phyloP scores from a whole-genome alignment of 352 stramenopile genomes.

The Phytophthora pluvialis region DNA sequence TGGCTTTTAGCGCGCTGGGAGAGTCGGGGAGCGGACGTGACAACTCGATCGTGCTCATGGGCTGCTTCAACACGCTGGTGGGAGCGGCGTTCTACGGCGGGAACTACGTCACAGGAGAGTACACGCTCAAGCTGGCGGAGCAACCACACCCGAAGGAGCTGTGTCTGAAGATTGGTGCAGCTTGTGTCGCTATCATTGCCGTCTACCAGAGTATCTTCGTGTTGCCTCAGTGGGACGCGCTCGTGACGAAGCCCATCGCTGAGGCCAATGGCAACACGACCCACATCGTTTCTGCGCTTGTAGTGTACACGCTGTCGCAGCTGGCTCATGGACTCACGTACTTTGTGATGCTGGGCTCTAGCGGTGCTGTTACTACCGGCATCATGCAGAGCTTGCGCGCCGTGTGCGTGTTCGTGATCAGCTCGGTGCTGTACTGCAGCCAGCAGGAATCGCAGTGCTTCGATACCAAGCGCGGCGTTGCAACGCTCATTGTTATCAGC shows the following conservation, averaged over 20 bases:
- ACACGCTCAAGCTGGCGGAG: conserved; percentile 81
- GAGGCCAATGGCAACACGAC: conserved; percentile 70
- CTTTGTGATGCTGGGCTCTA: conserved; percentile 84
- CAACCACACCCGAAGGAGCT: conserved; percentile 75
- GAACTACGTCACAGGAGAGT: conserved; percentile 88
- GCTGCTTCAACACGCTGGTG: conserved; percentile 83
- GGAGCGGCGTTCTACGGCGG: conserved; percentile 84
- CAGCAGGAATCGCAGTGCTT: conserved; percentile 90
- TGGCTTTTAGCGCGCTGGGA: conserved; percentile 82
- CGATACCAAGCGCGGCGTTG: conserved; percentile 80
- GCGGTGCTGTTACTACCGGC: conserved; percentile 81
- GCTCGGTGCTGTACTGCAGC: conserved; percentile 84
- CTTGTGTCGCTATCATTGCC: conserved; percentile 76
- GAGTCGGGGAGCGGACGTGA: conserved; percentile 70
- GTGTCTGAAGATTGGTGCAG: conserved; percentile 80
- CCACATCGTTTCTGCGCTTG: conserved; percentile 67
- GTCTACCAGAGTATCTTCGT: conserved; percentile 86
- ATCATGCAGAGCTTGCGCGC: conserved; percentile 90
- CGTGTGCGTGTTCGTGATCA: conserved; percentile 86
- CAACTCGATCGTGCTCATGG: conserved; percentile 81
- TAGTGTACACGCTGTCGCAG: conserved; percentile 80
- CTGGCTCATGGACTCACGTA: conserved; percentile 86
- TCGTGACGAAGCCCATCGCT: conserved; percentile 80
- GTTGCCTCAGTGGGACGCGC: conserved; percentile 72
- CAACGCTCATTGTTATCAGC: conserved; percentile 80